Evolutionary conservation across 2,329 filamentous ascomycete species (phyloP).

Genomic region (Alternaria viburni): DNA sequence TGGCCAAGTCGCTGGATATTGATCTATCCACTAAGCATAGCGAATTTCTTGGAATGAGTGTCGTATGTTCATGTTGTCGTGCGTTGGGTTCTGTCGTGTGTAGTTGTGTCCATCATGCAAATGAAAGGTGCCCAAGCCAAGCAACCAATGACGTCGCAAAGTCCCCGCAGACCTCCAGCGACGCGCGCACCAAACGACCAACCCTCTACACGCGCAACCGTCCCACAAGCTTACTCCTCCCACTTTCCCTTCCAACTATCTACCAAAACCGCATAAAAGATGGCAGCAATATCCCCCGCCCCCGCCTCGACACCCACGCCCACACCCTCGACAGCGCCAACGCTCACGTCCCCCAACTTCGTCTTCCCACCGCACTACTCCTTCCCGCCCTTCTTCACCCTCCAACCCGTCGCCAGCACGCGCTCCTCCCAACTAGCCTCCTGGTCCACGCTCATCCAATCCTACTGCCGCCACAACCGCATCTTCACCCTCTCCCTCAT

Average conservation of each 20-base stretch:
- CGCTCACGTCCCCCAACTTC: constrained; percentile 35
- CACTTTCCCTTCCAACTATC: background rate
- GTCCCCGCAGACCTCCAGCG: constrained; percentile 21
- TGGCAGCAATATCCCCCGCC: constrained; percentile 19
- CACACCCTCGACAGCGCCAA: constrained; percentile 9
- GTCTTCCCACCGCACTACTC: constrained; percentile 62
- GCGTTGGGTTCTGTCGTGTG: background rate
- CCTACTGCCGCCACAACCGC: constrained; percentile 80
- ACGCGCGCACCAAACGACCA: background rate
- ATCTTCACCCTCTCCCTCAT: constrained; percentile 76
- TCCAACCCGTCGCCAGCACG: constrained; percentile 75
- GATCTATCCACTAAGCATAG: background rate
- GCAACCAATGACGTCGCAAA: constrained; percentile 27
- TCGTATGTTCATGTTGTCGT: too few species aligned
- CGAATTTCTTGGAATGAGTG: too few species aligned
- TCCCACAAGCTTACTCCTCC: background rate
- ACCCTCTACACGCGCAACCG: background rate
- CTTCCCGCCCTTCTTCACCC: constrained; percentile 87
- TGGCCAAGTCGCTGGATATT: background rate
- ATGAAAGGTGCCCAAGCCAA: constrained; percentile 1
- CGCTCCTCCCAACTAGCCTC: constrained; percentile 78
- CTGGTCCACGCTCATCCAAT: constrained; percentile 84
- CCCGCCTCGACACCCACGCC: constrained; percentile 14
- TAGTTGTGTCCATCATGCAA: background rate
- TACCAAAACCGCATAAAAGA: background rate